Evolutionary conservation across 176 grass and related monocot species (phyloP), one percentile per base, ranked within the genome.

Genomic region (Avena atlantica): DNA sequence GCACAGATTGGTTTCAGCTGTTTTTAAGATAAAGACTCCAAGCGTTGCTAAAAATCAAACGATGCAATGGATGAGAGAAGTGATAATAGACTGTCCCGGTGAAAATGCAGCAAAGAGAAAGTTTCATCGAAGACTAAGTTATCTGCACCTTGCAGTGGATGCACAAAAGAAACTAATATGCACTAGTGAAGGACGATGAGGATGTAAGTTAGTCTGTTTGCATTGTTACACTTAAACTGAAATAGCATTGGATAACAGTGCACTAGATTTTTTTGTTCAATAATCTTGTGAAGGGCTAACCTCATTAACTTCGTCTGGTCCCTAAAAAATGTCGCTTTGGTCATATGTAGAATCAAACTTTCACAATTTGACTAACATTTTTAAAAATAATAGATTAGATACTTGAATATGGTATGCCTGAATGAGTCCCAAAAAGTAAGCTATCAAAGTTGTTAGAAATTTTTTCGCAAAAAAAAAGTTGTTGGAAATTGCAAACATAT

Each of bases 1-100:
- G 86, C 55, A 95, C 12, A 83, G 48, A 83, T 83, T 83, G 21
- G 24, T 83, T 86, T 78, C 47, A 64, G 74, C 5, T 37, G 4
- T 68, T 58, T 67, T 15, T 68, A 31, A 20, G 9, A 70, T 80
- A 14, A 67, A 80, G 3, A 85, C 21, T 81, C 6, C 69, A 0
- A 17, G 13, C 12, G 10, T 16, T 83, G 11, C 48, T 51, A 52
- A 20, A 20, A 15, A 50, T 73, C 60, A 3, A 69, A 56, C 42
- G 13, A 21, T 56, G 27, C 49, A 4, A 20, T 24, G 21, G 10
- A 48, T 58, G 23, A 79, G n/a, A 79, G 7, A 36, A 67, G 5
- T 56, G 27, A 29, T 70, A 23, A 53, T 51, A 29, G 62, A 51
- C 25, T 52, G 20, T 27, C 74, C 50, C 2, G 64, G 2, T 29